A percentile compares a stretch with the other conserved stretches of the same genome.
Conservation (phyloP, 768 basidiomycete genomes). For the Termitomyces sp. region DNA sequence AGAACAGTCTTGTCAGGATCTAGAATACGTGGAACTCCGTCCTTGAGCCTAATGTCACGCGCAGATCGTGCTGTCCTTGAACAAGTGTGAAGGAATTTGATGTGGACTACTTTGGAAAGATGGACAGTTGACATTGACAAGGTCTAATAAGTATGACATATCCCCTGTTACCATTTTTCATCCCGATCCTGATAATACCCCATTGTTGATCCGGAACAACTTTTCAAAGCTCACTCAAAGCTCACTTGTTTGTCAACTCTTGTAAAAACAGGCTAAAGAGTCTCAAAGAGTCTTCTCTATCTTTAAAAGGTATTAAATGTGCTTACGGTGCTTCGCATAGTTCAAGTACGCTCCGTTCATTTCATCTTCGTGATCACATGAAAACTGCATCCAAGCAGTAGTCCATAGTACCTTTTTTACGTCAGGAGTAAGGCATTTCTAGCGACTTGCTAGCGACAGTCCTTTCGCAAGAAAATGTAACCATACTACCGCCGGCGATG, state of each 20-base stretch:
- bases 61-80: conserved; percentile 80
- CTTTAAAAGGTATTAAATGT: conserved; percentile 72
- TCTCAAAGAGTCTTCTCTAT: conserved; percentile 33
- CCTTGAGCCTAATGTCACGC: conserved; percentile 73
- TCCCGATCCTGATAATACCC: conserved; percentile 35
- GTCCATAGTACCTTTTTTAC: too few relatives aligned
- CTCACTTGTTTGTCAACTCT: conserved; percentile 54
- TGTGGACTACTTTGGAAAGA: conserved; percentile 87
- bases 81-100: conserved; percentile 91
- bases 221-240: too few relatives aligned
- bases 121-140: conserved; percentile 82
- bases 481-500: conserved; percentile 83
- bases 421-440: too few relatives aligned
- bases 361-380: neutral
- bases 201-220: conserved; percentile 87
- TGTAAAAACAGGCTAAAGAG: neutral
- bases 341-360: too few relatives aligned
- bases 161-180: neutral
- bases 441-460: too few relatives aligned
- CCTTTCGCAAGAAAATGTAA: conserved; percentile 83
- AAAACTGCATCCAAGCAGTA: too few relatives aligned
- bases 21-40: conserved; percentile 64
- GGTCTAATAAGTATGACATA: conserved; percentile 38
- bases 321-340: conserved; percentile 85
- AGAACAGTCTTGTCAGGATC: conserved; percentile 75